Evolutionary conservation across 2,329 filamentous ascomycete species (phyloP).

Genomic region (Scytalidium lignicola): DNA sequence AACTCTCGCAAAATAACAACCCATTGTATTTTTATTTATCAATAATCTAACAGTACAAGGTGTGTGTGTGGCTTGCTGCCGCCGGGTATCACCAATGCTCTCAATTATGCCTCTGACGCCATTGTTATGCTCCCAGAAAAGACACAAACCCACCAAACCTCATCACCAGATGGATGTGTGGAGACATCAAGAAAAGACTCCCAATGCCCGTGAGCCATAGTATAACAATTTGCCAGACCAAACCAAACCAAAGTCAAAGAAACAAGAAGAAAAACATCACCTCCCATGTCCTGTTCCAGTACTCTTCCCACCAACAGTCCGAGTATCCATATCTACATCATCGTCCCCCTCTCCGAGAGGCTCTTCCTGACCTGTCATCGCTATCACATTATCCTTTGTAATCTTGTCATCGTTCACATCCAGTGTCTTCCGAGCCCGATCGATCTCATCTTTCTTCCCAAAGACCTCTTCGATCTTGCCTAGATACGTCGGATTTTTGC

Average conservation of each 20-base stretch:
- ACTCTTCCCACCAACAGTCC: conserved; percentile 18
- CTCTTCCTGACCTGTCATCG: conserved; percentile 37
- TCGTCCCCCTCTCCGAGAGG: conserved; percentile 49
- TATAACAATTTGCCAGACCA: conserved; percentile 1
- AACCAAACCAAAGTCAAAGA: neutral
- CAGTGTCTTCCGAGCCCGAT: conserved; percentile 73
- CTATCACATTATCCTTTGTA: conserved; percentile 43
- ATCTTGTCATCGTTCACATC: conserved; percentile 62
- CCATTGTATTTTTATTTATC: no score
- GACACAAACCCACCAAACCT: no score
- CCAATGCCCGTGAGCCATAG: conserved; percentile 4
- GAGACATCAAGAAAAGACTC: no score
- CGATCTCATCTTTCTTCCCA: conserved; percentile 82
- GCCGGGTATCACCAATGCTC: no score
- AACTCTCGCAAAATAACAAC: no score
- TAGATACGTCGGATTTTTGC: conserved; percentile 77
- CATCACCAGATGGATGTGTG: no score
- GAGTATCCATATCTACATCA: conserved; percentile 36
- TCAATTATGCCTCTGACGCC: no score
- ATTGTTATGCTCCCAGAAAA: no score
- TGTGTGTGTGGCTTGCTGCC: no score
- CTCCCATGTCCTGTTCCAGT: neutral
- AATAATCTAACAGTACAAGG: no score
- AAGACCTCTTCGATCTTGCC: conserved; percentile 87
- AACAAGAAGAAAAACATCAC: neutral